phyloP scores from a whole-genome alignment of 352 stramenopile species.

The Globisporangium echinulatum region DNA sequence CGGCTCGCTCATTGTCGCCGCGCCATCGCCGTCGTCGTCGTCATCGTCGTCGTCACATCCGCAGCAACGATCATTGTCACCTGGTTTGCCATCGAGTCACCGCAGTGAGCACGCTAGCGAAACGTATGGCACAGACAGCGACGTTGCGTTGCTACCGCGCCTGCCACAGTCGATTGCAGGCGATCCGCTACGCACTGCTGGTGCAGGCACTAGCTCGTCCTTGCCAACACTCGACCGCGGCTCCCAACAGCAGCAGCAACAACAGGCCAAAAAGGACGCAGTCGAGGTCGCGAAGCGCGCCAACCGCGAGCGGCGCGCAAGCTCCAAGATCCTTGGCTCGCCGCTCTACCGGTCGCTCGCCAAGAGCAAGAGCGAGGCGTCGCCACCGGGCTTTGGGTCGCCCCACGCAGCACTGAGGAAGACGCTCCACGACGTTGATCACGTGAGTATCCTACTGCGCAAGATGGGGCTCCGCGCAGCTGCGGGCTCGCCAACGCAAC shows the following conservation, averaged over 20 bases:
- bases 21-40: slow-evolving; percentile 18
- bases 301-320: slow-evolving; percentile 23
- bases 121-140: background rate
- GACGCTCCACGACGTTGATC: slow-evolving; percentile 59
- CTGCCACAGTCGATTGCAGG: background rate
- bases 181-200: slow-evolving; percentile 1
- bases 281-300: slow-evolving; percentile 17
- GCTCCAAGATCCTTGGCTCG: slow-evolving; percentile 60
- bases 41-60: slow-evolving; percentile 7
- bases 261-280: background rate
- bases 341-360: slow-evolving; percentile 69
- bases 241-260: slow-evolving; percentile 13
- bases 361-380: slow-evolving; percentile 31
- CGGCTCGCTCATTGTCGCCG: slow-evolving; percentile 43
- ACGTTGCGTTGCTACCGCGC: slow-evolving; percentile 3
- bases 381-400: slow-evolving; percentile 13
- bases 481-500: slow-evolving; percentile 22
- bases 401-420: slow-evolving; percentile 41
- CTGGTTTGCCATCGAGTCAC: background rate
- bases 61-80: no score
- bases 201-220: slow-evolving; percentile 1
- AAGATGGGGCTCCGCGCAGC: slow-evolving; percentile 58
- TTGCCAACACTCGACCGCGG: slow-evolving; percentile 27
- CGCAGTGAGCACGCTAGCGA: slow-evolving; percentile 25
- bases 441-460: slow-evolving; percentile 59